Evolutionary conservation across 2,329 filamentous ascomycete genomes (phyloP).

Genomic region (Aspergillus hiratsukae): DNA sequence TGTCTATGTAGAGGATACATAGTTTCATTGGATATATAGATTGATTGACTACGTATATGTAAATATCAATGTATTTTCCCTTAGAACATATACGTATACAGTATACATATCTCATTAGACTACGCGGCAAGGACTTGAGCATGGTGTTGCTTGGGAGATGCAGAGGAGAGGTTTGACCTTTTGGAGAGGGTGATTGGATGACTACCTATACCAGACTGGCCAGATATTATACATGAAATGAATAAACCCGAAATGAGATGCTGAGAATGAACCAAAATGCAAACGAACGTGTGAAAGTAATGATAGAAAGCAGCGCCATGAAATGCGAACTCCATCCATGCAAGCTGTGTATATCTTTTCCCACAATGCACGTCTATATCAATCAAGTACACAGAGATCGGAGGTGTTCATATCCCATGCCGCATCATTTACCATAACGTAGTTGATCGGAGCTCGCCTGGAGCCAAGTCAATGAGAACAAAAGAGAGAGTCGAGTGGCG

Average conservation of each 20-base stretch:
- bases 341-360: background rate
- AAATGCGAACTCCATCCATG: background rate
- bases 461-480: background rate
- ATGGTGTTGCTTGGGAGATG: too few relatives aligned
- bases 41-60: too few relatives aligned
- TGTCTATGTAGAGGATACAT: too few relatives aligned
- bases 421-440: background rate
- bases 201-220: background rate
- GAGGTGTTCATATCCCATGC: background rate
- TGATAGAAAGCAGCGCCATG: background rate
- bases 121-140: too few relatives aligned
- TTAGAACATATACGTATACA: too few relatives aligned
- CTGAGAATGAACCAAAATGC: background rate
- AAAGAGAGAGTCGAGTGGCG: background rate
- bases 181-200: slow-evolving; percentile 26
- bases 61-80: too few relatives aligned
- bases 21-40: too few relatives aligned
- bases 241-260: background rate
- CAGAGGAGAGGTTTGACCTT: slow-evolving; percentile 43
- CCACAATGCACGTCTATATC: background rate
- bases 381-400: background rate
- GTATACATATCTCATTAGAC: too few relatives aligned
- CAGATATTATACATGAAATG: background rate
- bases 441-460: background rate
- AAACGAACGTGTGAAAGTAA: background rate